Evolutionary conservation across 2,329 filamentous ascomycete species (phyloP), one percentile per base, ranked within the genome.

Genomic region (Mycosphaerella sp.): DNA sequence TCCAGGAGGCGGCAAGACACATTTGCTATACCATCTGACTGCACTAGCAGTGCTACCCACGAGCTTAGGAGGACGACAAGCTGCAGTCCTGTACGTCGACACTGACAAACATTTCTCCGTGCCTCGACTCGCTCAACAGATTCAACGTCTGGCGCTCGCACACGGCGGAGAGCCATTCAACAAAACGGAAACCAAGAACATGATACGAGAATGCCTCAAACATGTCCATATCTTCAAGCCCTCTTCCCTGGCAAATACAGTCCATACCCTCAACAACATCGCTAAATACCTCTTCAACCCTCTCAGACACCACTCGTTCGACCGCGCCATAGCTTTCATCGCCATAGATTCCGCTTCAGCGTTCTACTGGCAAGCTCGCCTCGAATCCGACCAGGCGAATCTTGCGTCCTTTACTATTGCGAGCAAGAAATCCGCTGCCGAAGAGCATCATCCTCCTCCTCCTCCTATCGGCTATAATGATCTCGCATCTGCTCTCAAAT

Each of bases 181-280:
- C 40, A 10, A 14, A 40, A 9, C 42, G 5, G 23, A 17, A 12
- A 39, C 56, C 2, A 46, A 59, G 9, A 49, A 58, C 8, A 58
- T 73, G 1, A 54, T 80, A 11, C 56, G 60, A n/a, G 60, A 60
- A 21, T 68, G 73, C 3, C 69, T 85, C 0, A 62, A 69, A 29
- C 81, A 85, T 61, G 66, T 85, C 38, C 81, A 84, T 64, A 71
- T 85, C 56, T 79, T 83, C 68, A 75, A 70, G 2, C 80, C 80
- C 0, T 72, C 77, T 43, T 78, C 78, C 1, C 78, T 78, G 23
- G 45, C 68, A 2, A 72, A 76, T 2, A 67, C 83, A 0, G 67
- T 82, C 2, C 65, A 74, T 6, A 80, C 79, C 0, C 63, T 85
- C 1, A 57, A 67, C 2, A 58, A 62, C 0, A 64, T 85, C 0